Evolutionary conservation across 768 basidiomycete species (phyloP), one percentile per base, ranked within the genome.

Genomic region (Hericium erinaceus): DNA sequence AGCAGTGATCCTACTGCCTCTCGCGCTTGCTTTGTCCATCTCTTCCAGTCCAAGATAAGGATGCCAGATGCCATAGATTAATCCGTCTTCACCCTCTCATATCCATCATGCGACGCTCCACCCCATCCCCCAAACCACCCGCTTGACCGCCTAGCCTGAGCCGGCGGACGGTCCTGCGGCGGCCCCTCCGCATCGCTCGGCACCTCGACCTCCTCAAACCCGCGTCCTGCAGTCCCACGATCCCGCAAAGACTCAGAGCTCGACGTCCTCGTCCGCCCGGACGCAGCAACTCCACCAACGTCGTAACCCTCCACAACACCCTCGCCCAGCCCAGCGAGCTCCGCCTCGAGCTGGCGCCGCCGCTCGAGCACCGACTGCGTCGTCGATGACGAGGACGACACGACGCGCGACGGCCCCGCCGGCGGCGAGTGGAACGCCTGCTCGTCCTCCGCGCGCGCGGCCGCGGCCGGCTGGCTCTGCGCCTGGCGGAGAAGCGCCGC

Each of bases 161-260:
- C 39, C 8, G 39, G 24, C 13, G 26, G 18, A 4, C 52, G 50
- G 16, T 39, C 46, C 24, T 44, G 13, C 2, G 26, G 12, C 15
- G 52, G 61, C 6, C 81, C 84, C 60, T 89, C 87, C 13, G 75
- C 77, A 61, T 89, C 87, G 57, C 83, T 84, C 44, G 81, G 80
- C n/a, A 84, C 81, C 59, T 84, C 82, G 2, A 83, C 78, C 70
- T 89, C 85, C 62, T 89, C 88, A 60, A 85, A 85, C 71, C 26
- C 76, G 76, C 51, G 73, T 56, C 56, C 57, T 40, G 56, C 60
- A 18, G 18, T 53, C 6, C 52, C 20, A 7, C 63, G 62, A 28
- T 46, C 62, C 18, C 63, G 54, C 41, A 64, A 52, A 11, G 46
- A 46, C 2, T 33, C 51, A 18, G 59, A 58, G 28, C 66, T 74